phyloP scores from a whole-genome alignment of 306 rosid species.

The Echinosophora koreensis region DNA sequence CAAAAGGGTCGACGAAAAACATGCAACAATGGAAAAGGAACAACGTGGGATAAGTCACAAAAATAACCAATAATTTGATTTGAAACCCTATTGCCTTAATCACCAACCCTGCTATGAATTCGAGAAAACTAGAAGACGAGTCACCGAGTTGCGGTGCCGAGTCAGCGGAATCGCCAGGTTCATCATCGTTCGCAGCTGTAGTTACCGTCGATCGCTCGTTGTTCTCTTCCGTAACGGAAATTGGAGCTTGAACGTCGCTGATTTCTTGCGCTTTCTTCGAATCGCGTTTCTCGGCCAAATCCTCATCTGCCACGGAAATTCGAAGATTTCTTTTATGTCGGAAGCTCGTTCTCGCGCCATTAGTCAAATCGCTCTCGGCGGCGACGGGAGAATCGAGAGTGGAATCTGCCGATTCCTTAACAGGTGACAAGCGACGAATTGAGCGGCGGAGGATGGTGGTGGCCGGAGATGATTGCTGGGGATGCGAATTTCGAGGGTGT shows the following conservation, averaged over 20 bases:
- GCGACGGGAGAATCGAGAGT: slow-evolving; percentile 33
- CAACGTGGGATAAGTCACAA: slow-evolving; percentile 58
- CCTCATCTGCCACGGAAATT: slow-evolving; percentile 44
- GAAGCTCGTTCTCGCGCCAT: slow-evolving; percentile 41
- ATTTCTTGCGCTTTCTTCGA: background rate
- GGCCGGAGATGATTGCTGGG: slow-evolving; percentile 33
- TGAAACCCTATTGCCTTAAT: slow-evolving; percentile 67
- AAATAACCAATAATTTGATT: slow-evolving; percentile 56
- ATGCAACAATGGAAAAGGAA: slow-evolving; percentile 52
- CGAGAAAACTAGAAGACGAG: slow-evolving; percentile 56
- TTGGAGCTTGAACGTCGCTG: too few species aligned
- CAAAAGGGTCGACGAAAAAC: slow-evolving; percentile 68
- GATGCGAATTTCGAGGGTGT: slow-evolving; percentile 21
- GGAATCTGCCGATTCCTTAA: slow-evolving; percentile 35
- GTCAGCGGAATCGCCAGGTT: slow-evolving; percentile 40
- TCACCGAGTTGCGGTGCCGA: slow-evolving; percentile 49
- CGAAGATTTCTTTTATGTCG: slow-evolving; percentile 2
- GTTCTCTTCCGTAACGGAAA: too few species aligned
- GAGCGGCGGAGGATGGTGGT: slow-evolving; percentile 58
- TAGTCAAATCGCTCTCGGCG: slow-evolving; percentile 39
- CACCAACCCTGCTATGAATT: slow-evolving; percentile 57
- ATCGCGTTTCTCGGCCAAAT: slow-evolving; percentile 35
- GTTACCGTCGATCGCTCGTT: slow-evolving; percentile 63
- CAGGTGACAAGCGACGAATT: background rate
- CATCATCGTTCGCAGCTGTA: slow-evolving; percentile 42